Percentiles rank a stretch among this genome's conserved stretches.
phyloP scores from a whole-genome alignment of 2,329 filamentous ascomycete genomes.

The Endoconidiophora laricicola region DNA sequence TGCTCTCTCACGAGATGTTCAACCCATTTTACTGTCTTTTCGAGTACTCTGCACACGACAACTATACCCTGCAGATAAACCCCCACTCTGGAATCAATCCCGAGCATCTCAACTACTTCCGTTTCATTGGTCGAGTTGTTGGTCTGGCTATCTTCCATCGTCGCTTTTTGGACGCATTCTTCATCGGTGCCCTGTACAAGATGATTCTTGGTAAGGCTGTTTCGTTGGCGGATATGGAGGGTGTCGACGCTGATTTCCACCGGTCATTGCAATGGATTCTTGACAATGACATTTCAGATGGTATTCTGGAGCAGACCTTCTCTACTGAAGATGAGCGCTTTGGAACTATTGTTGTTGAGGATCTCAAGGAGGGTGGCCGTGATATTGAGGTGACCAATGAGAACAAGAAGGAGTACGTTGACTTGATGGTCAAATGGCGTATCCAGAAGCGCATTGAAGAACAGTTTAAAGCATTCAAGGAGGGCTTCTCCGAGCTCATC shows the following conservation, averaged over 20 bases:
- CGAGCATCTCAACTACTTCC: conserved; percentile 98
- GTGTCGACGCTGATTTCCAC: conserved; percentile 95
- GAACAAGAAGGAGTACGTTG: conserved; percentile 98
- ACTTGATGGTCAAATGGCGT: conserved; percentile 97
- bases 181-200: conserved; percentile 98
- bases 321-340: conserved; percentile 96
- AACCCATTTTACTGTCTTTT: conserved; percentile 99
- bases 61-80: conserved; percentile 99
- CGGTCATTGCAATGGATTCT: conserved; percentile 93
- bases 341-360: conserved; percentile 83
- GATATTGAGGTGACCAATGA: conserved; percentile 95
- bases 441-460: conserved; percentile 97
- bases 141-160: conserved; percentile 96
- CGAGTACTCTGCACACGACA: conserved; percentile 98
- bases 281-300: conserved; percentile 88
- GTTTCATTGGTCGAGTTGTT: conserved; percentile 95
- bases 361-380: conserved; percentile 76
- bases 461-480: conserved; percentile 95
- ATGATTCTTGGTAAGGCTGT: conserved; percentile 96
- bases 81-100: conserved; percentile 98
- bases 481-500: conserved; percentile 94
- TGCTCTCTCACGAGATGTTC: conserved; percentile 99
- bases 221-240: conserved; percentile 88
- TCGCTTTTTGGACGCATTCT: conserved; percentile 94
- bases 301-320: conserved; percentile 88